These are phyloP conservation scores for Venturia effusa DNA, from an alignment of 2,329 filamentous ascomycete genomes.

Conservation along the genomic window DNA sequence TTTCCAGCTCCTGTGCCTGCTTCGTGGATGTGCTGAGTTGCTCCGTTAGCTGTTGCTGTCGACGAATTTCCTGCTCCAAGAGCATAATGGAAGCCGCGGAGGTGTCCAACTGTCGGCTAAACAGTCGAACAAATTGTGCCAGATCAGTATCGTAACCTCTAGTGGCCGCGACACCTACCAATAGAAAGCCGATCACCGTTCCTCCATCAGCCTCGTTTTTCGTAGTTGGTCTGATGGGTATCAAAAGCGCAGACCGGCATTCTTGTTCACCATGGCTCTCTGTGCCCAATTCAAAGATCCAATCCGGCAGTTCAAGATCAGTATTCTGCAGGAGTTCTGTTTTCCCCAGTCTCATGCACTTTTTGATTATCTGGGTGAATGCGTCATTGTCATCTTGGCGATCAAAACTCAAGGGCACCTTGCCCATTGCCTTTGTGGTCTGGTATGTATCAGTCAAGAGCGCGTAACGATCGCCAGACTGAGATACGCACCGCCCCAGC, in stretches of 20 bases:
- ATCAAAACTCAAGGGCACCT: slow-evolving; percentile 7
- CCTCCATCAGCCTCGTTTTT: slow-evolving; percentile 9
- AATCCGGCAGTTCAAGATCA: slow-evolving; percentile 10
- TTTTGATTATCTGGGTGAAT: slow-evolving; percentile 22
- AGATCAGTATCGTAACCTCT: slow-evolving; percentile 10
- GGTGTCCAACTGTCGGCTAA: slow-evolving; percentile 11
- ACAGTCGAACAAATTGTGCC: slow-evolving; percentile 7
- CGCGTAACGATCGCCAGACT: too few species aligned
- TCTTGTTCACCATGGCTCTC: slow-evolving; percentile 23
- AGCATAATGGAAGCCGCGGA: slow-evolving; percentile 10
- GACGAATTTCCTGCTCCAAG: slow-evolving; percentile 11
- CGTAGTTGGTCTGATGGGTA: slow-evolving; percentile 10
- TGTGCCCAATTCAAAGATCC: slow-evolving; percentile 17
- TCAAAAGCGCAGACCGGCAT: slow-evolving; percentile 21
- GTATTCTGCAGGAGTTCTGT: slow-evolving; percentile 6
- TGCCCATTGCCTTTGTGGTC: slow-evolving; percentile 1
- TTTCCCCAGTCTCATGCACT: slow-evolving; percentile 21
- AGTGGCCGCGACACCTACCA: slow-evolving; percentile 10
- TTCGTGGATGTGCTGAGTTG: slow-evolving; percentile 9
- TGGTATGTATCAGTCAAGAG: too few species aligned
- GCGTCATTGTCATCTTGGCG: slow-evolving; percentile 19
- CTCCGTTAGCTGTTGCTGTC: slow-evolving; percentile 7
- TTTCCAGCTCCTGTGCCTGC: slow-evolving; percentile 16
- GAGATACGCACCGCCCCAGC: not conserved
- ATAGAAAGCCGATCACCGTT: slow-evolving; percentile 11